A percentile compares a stretch with the other conserved stretches of the same genome.
phyloP scores from a whole-genome alignment of 108 stramenopile species.

The Stephanodiscus triporus region DNA sequence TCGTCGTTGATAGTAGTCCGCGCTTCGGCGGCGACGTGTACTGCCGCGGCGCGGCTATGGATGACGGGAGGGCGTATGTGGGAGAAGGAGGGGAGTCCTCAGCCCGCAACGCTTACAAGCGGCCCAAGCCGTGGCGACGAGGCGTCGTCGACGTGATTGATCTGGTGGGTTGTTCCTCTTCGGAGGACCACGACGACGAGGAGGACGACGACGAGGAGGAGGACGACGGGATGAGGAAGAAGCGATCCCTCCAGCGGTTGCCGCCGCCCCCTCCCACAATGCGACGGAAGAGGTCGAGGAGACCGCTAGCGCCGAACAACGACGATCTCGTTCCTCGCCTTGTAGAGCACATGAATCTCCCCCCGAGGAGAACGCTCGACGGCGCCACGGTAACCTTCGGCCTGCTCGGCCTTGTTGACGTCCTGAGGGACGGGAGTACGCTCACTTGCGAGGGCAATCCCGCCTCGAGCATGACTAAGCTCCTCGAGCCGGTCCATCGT shows the following conservation, averaged over 20 bases:
- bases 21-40: too few relatives aligned
- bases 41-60: too few relatives aligned
- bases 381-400: conserved; percentile 27
- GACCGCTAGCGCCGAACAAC: neutral
- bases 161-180: neutral
- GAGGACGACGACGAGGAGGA: neutral
- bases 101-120: too few relatives aligned
- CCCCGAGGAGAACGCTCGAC: neutral
- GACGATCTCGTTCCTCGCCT: neutral
- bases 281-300: neutral
- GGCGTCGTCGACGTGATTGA: neutral
- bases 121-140: neutral
- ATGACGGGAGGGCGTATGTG: too few relatives aligned
- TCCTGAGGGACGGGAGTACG: neutral
- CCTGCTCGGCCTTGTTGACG: conserved; percentile 6
- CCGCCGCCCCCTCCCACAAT: neutral
- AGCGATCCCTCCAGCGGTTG: neutral
- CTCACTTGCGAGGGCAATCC: conserved; percentile 7
- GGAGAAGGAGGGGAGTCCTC: too few relatives aligned
- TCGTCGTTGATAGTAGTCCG: too few relatives aligned
- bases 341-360: neutral
- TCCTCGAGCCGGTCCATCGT: neutral
- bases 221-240: neutral
- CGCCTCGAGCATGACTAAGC: neutral
- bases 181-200: neutral